Conservation (phyloP, 1,284 basidiomycete genomes). For the Malassezia globosa region DNA sequence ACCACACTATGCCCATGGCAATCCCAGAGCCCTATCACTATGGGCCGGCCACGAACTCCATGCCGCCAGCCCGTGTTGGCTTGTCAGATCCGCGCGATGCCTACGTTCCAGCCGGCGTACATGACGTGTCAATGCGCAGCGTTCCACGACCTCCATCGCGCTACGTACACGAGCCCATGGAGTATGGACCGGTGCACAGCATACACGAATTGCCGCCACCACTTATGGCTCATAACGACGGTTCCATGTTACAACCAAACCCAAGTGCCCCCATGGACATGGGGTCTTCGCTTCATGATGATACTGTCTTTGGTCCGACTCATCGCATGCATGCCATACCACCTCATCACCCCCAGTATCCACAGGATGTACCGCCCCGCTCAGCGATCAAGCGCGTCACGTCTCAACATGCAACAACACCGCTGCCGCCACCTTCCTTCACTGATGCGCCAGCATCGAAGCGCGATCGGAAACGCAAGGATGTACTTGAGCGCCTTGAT, state of each 20-base stretch:
- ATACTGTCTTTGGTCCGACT: background rate
- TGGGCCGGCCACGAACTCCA: background rate
- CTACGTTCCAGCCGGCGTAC: background rate
- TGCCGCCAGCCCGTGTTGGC: background rate
- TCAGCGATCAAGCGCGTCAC: background rate
- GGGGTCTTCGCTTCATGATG: background rate
- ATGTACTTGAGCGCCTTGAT: constrained; percentile 43
- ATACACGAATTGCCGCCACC: constrained; percentile 2
- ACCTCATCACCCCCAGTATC: background rate
- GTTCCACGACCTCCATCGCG: constrained; percentile 2
- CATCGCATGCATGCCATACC: background rate
- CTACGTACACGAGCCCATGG: constrained; percentile 12
- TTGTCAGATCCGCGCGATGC: background rate
- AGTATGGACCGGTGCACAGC: constrained; percentile 1
- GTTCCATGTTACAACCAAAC: background rate
- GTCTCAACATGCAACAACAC: background rate
- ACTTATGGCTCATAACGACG: background rate
- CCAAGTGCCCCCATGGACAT: background rate
- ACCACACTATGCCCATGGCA: background rate
- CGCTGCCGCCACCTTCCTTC: background rate
- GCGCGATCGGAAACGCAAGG: constrained; percentile 39
- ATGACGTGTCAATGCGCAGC: background rate
- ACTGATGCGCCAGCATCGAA: constrained; percentile 9
- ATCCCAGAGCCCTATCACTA: background rate
- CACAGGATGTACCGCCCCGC: background rate